These are phyloP conservation scores for Epichloe bromicola DNA, from an alignment of 2,329 filamentous ascomycete genomes.

Conservation along the genomic window DNA sequence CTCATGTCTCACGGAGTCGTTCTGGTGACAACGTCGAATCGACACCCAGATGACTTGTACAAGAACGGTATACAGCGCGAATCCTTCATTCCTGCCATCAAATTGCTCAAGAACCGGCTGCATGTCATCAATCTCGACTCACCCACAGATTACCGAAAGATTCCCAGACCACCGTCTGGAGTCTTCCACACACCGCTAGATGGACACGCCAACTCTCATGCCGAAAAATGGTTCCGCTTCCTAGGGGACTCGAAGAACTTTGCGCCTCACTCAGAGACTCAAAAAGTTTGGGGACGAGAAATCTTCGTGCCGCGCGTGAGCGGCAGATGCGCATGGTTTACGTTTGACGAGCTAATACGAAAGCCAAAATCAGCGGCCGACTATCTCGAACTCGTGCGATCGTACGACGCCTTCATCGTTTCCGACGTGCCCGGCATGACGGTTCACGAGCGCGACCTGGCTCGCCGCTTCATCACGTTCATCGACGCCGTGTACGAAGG, in stretches of 20 bases:
- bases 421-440: constrained; percentile 91
- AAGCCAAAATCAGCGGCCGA: constrained; percentile 84
- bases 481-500: constrained; percentile 92
- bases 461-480: constrained; percentile 90
- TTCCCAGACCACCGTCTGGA: constrained; percentile 79
- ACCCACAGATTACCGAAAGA: constrained; percentile 92
- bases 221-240: constrained; percentile 91
- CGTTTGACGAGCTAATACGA: constrained; percentile 84
- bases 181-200: constrained; percentile 84
- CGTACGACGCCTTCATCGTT: constrained; percentile 85
- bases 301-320: constrained; percentile 80
- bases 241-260: constrained; percentile 73
- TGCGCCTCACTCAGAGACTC: constrained; percentile 60
- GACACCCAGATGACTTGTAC: constrained; percentile 93
- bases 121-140: constrained; percentile 92
- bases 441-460: constrained; percentile 70
- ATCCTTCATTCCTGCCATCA: constrained; percentile 90
- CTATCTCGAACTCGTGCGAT: constrained; percentile 80
- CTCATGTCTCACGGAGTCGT: constrained; percentile 97
- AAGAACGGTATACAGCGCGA: constrained; percentile 96
- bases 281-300: constrained; percentile 85
- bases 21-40: constrained; percentile 87
- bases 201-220: constrained; percentile 61
- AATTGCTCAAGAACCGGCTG: constrained; percentile 71
- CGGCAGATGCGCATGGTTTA: constrained; percentile 80